Evolutionary conservation across 139 green algal genomes (phyloP).

Genomic region (Ulvella scutata): DNA sequence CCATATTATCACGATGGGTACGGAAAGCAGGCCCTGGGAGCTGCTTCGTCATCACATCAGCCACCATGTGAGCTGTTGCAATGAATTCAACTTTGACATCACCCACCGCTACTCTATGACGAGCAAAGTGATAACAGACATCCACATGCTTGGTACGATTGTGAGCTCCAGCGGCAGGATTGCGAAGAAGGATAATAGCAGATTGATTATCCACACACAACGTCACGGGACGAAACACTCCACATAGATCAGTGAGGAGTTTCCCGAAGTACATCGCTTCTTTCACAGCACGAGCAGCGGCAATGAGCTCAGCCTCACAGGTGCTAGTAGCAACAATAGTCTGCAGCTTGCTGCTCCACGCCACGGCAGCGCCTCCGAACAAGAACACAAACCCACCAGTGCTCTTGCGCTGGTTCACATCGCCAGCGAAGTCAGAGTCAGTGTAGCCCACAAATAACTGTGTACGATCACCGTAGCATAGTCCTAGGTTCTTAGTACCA

Average conservation of each 20-base stretch:
- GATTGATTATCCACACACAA: conserved; percentile 17
- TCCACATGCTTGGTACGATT: conserved; percentile 22
- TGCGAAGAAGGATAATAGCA: conserved; percentile 16
- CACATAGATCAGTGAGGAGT: conserved; percentile 7
- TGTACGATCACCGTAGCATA: no score
- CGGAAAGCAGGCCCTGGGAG: not conserved
- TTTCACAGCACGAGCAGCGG: conserved; percentile 10
- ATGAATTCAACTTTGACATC: conserved; percentile 8
- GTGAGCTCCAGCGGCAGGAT: conserved; percentile 13
- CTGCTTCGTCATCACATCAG: not conserved
- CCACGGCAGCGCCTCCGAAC: conserved; percentile 11
- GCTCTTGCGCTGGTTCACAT: not conserved
- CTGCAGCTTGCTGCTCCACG: conserved; percentile 19
- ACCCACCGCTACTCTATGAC: conserved; percentile 8
- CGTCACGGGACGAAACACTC: not conserved
- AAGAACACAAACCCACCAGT: conserved; percentile 16
- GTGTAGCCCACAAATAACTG: conserved; percentile 19
- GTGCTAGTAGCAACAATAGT: conserved; percentile 19
- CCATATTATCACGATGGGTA: not conserved
- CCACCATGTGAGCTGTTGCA: not conserved
- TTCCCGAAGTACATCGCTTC: conserved; percentile 17
- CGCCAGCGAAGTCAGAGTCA: conserved; percentile 13
- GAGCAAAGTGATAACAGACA: conserved; percentile 20
- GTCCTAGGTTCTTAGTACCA: conserved; percentile 5
- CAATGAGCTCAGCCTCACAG: conserved; percentile 21